These are phyloP conservation scores for Hsuehochloa calcarea DNA, from an alignment of 176 grass and related monocot genomes.

Conservation along the genomic window DNA sequence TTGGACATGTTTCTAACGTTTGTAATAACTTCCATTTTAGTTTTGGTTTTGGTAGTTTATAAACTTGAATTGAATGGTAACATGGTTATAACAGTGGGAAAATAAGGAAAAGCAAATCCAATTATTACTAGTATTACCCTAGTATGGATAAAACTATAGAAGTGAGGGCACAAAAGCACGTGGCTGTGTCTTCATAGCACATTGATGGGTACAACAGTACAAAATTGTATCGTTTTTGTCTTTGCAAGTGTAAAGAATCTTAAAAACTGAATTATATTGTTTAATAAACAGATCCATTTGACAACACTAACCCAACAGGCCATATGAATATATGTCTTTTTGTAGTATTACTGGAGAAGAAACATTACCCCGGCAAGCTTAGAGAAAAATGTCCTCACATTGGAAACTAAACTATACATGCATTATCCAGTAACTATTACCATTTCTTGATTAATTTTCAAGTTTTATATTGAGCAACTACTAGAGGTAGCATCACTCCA, in stretches of 20 bases:
- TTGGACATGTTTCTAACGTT: neutral
- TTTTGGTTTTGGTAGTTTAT: neutral
- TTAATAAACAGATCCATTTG: slow-evolving; percentile 29
- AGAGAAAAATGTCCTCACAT: neutral
- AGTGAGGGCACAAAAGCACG: slow-evolving; percentile 35
- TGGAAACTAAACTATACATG: neutral
- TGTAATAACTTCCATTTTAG: neutral
- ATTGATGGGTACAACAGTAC: slow-evolving; percentile 31
- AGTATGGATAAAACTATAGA: neutral
- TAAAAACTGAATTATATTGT: slow-evolving; percentile 10
- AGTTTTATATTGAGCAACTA: slow-evolving; percentile 7
- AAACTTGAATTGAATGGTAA: neutral
- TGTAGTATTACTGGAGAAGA: neutral
- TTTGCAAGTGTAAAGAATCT: slow-evolving; percentile 31
- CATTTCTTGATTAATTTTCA: neutral
- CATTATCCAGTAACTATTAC: neutral
- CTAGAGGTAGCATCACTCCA: neutral
- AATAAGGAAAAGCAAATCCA: neutral
- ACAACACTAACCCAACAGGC: slow-evolving; percentile 16
- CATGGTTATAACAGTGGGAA: neutral
- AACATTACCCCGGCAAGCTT: neutral
- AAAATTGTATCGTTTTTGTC: neutral
- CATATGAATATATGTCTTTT: slow-evolving; percentile 20
- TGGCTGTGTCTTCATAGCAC: slow-evolving; percentile 25
- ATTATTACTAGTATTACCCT: neutral